Evolutionary conservation across 2,329 filamentous ascomycete species (phyloP).

Genomic region (Epichloe uncinata): DNA sequence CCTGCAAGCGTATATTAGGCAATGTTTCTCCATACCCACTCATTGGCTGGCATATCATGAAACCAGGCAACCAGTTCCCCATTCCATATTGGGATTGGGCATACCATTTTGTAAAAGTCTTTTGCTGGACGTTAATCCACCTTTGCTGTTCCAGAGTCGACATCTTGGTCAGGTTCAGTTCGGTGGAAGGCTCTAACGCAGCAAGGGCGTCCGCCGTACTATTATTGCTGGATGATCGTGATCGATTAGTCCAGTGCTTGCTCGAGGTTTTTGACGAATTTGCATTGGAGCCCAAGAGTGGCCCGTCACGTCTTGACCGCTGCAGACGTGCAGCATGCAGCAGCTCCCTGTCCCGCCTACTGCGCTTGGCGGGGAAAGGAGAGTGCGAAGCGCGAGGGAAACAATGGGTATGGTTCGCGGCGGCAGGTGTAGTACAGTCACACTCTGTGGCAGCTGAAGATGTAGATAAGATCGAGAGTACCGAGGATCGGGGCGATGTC

Average conservation of each 20-base stretch:
- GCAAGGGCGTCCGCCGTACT: constrained; percentile 28
- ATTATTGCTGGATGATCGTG: constrained; percentile 20
- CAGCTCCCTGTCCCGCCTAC: constrained; percentile 31
- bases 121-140: constrained; percentile 80
- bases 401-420: constrained; percentile 11
- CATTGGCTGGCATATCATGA: neutral
- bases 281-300: constrained; percentile 8
- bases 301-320: constrained; percentile 28
- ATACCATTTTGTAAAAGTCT: constrained; percentile 95
- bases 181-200: constrained; percentile 34
- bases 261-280: constrained; percentile 5
- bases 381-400: constrained; percentile 6
- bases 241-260: constrained; percentile 19
- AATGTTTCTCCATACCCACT: neutral
- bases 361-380: constrained; percentile 4
- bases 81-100: neutral
- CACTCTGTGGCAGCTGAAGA: neutral
- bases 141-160: constrained; percentile 50
- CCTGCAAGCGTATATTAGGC: constrained; percentile 34
- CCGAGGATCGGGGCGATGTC: constrained; percentile 4
- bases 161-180: constrained; percentile 43
- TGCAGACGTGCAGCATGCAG: constrained; percentile 36
- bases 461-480: neutral
- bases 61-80: neutral
- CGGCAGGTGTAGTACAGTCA: neutral